Base-by-base conservation (phyloP, 2,329 filamentous ascomycete genomes). In the Talaromyces rugulosus region DNA sequence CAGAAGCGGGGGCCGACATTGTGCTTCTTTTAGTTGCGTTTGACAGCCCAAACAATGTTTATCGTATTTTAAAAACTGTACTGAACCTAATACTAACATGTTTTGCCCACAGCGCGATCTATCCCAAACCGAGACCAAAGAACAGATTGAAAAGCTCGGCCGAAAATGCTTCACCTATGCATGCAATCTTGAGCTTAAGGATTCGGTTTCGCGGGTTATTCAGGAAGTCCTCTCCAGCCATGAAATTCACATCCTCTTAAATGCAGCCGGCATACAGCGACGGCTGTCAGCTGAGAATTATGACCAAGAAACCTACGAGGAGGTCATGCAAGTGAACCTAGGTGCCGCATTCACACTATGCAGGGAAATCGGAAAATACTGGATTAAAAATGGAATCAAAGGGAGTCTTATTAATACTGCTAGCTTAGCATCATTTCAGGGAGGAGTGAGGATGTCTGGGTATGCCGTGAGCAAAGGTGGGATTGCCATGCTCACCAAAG, bases 1-100 rank as follows among this genome's bases (percentile, higher is more conserved):
- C 72, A 6, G 71, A 74, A 64, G 71, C 71, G 3, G 71, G 72
- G 36, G 72, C 72, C 34, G 69, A 73, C 62, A 68, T 74, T 52
- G 68, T 73, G 28, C 51, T 68, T 18, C 56, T 66, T 14, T 8
- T 52, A 52, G 47, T 52, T 52, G 23, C 18, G 47, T 52, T 28
- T 28, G 27, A 30, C 47, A 14, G 47, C 27, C 47, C 23, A n/a
- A 14, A 6, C 40, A 44, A 44, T 44, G 8, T 18, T 44, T 44
- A 18, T 18, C 2, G 4, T 52, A 14, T 52, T 52, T 18, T 52
- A 3, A 36, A 36, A 12, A 36, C 2, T 14, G 9, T 3, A 3
- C 9, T 12, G 5, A 3, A 36, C 9, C 33, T 4, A 14, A 14
- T 36, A 14, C 47, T 52, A 14, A 27, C 47, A 4, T 27, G 14